Base-by-base conservation (phyloP, 2,329 filamentous ascomycete species). In the Colletotrichum cuscutae region DNA sequence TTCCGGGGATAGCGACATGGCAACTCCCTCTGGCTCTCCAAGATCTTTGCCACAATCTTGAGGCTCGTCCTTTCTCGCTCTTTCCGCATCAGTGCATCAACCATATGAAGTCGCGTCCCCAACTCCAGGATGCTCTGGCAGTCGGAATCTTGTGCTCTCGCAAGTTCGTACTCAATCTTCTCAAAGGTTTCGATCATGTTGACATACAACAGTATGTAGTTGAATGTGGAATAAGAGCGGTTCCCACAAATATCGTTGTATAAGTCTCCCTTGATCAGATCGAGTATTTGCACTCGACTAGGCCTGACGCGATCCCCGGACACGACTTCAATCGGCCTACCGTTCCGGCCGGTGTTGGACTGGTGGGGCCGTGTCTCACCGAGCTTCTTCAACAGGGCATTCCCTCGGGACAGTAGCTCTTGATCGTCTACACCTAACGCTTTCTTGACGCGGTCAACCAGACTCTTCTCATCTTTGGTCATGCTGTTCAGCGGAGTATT, bases 141-240 rank as follows among this genome's bases (percentile, higher is more conserved):
- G 15, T 49, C 42, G 19, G 42, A 22, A 49, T 49, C 42, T n/a
- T 49, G 42, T 49, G 42, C 42, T 19, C 19, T 49, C n/a, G 8
- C 42, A 19, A 85, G 74, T 35, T 77, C 57, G 0, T 72, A 59
- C 62, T 85, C 81, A 12, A 84, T 76, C 9, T 61, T 24, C 1
- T 15, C 19, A 30, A 82, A 83, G 0, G 76, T 32, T 4, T 75
- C 42, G 57, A 81, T 60, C 12, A 82, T 76, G 6, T 42, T 24
- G 0, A 53, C 53, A 4, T 77, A 79, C 1, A 80, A 74, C 61
- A 68, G 79, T 11, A 82, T 19, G 54, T 81, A 84, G 73, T 84
- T 84, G 5, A 84, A n/a, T 22, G 24, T 77, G 77, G 0, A 79
- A 82, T 1, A 81, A n/a, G 3, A 80, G 81, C 1, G 52, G 24